Conservation (phyloP, 1,284 basidiomycete genomes). For the Fomitopsis schrenkii region DNA sequence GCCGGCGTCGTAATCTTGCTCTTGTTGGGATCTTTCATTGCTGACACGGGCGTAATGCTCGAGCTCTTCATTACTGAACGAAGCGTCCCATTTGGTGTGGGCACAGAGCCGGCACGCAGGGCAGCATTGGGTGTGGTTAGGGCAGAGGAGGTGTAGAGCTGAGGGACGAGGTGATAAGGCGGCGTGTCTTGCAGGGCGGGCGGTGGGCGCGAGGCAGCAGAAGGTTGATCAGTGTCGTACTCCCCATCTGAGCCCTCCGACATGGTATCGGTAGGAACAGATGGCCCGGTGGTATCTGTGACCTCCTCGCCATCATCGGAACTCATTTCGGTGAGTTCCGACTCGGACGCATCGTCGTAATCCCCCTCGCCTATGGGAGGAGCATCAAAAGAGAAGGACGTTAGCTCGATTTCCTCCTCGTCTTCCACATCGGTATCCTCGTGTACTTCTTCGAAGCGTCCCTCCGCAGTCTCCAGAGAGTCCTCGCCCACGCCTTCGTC, state of each 20-base stretch:
- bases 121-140: conserved; percentile 17
- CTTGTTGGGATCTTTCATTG: conserved; percentile 44
- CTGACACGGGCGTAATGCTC: conserved; percentile 50
- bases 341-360: conserved; percentile 7
- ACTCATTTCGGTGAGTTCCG: conserved; percentile 17
- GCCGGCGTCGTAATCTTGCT: conserved; percentile 48
- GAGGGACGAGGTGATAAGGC: conserved; percentile 8
- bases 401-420: conserved; percentile 61
- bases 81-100: conserved; percentile 39
- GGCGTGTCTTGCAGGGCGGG: conserved; percentile 18
- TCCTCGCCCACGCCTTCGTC: conserved; percentile 31
- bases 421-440: conserved; percentile 46
- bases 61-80: conserved; percentile 55
- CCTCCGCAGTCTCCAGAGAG: conserved; percentile 35
- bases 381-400: conserved; percentile 69
- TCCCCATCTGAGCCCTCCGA: conserved; percentile 3
- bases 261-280: background rate
- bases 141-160: conserved; percentile 6
- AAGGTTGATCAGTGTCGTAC: conserved; percentile 4
- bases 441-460: conserved; percentile 42
- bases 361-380: conserved; percentile 32
- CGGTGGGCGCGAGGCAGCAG: background rate
- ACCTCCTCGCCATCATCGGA: conserved; percentile 16
- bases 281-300: conserved; percentile 4
- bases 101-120: conserved; percentile 8